Percentiles rank a stretch among this genome's conserved stretches.
phyloP scores from a whole-genome alignment of 306 rosid species.

The Arachis stenosperma region DNA sequence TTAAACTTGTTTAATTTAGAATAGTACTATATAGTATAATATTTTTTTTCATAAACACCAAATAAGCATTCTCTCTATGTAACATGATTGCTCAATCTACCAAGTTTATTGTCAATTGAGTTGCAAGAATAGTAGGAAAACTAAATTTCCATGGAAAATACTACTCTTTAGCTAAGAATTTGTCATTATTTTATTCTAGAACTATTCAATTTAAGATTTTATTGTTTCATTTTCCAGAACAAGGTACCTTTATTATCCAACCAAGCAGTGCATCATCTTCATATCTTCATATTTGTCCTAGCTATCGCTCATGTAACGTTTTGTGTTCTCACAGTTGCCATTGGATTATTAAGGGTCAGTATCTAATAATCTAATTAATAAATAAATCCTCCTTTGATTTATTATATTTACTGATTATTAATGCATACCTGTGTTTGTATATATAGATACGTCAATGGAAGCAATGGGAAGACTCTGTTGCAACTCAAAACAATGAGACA shows the following conservation, averaged over 20 bases:
- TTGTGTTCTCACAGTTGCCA: slow-evolving; percentile 72
- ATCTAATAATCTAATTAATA: background rate
- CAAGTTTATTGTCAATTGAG: too few species aligned
- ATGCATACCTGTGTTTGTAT: background rate
- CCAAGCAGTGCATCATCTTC: slow-evolving; percentile 87
- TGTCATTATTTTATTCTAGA: too few species aligned
- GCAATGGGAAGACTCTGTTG: slow-evolving; percentile 70
- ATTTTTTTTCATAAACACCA: too few species aligned
- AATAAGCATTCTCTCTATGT: too few species aligned
- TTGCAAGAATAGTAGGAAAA: too few species aligned
- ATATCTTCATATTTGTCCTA: slow-evolving; percentile 82
- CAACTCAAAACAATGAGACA: slow-evolving; percentile 46
- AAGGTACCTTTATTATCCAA: slow-evolving; percentile 73
- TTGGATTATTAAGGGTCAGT: slow-evolving; percentile 76
- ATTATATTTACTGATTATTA: too few species aligned
- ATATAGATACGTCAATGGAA: slow-evolving; percentile 84
- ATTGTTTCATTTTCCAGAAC: slow-evolving; percentile 48
- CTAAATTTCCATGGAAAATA: too few species aligned
- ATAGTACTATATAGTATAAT: too few species aligned
- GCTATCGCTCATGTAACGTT: slow-evolving; percentile 85
- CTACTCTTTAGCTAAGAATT: too few species aligned
- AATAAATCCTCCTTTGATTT: slow-evolving; percentile 5
- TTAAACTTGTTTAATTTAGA: too few species aligned
- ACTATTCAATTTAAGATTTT: too few species aligned
- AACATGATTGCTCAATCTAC: too few species aligned